A percentile compares a stretch with the other conserved stretches of the same genome.
Evolutionary conservation across 1,139 yeast genomes (phyloP).

Genomic region (Debaryomyces fabryi): DNA sequence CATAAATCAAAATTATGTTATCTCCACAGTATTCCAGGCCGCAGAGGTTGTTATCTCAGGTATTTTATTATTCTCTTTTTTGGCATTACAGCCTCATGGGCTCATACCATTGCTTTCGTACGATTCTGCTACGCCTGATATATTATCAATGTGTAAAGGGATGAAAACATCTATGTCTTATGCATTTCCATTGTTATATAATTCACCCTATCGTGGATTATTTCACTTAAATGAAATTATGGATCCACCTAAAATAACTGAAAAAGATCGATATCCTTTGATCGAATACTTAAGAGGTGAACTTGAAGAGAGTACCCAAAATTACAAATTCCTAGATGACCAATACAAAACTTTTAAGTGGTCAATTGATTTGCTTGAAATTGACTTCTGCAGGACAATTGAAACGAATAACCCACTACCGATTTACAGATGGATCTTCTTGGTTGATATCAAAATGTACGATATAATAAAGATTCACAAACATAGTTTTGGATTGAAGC

Average conservation of each 20-base stretch:
- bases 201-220: constrained; percentile 19
- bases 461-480: constrained; percentile 10
- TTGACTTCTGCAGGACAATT: constrained; percentile 18
- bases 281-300: constrained; percentile 18
- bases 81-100: constrained; percentile 32
- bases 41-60: constrained; percentile 23
- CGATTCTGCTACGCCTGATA: constrained; percentile 18
- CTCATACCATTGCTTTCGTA: constrained; percentile 28
- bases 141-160: constrained; percentile 21
- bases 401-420: constrained; percentile 30
- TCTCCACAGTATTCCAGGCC: constrained; percentile 8
- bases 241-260: constrained; percentile 13
- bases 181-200: constrained; percentile 16
- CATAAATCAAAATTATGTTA: constrained; percentile 1
- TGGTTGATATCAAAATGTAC: constrained; percentile 21
- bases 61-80: constrained; percentile 27
- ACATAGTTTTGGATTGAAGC: constrained; percentile 14
- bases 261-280: constrained; percentile 19
- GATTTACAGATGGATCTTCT: constrained; percentile 30
- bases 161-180: constrained; percentile 10
- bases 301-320: constrained; percentile 11
- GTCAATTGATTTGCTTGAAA: constrained; percentile 17
- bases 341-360: constrained; percentile 15
- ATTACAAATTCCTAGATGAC: constrained; percentile 13
- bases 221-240: constrained; percentile 15